phyloP scores from a whole-genome alignment of 1,284 basidiomycete genomes.

The Heterobasidion parviporum region DNA sequence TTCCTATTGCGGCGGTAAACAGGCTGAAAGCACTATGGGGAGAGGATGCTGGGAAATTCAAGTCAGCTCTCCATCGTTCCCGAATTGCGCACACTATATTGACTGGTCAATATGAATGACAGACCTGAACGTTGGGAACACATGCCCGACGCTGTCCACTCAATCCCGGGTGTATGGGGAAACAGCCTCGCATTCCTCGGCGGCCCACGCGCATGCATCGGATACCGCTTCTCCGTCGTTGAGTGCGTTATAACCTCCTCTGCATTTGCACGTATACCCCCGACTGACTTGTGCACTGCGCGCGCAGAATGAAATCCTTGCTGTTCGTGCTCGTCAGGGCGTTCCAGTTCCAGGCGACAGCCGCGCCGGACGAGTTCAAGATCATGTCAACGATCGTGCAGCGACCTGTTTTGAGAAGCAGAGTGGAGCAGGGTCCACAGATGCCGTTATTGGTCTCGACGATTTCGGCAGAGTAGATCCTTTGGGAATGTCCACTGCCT shows the following conservation, averaged over 20 bases:
- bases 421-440: conserved; percentile 11
- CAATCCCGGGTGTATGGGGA: conserved; percentile 23
- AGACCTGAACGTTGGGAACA: conserved; percentile 25
- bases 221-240: conserved; percentile 35
- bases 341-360: conserved; percentile 27
- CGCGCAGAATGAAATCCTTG: conserved; percentile 31
- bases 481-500: neutral
- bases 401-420: conserved; percentile 13
- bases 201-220: conserved; percentile 24
- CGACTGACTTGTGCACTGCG: neutral
- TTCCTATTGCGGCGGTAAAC: conserved; percentile 10
- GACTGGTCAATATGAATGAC: neutral
- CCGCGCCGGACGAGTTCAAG: conserved; percentile 16
- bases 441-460: conserved; percentile 13
- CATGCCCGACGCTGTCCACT: conserved; percentile 11
- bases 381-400: conserved; percentile 14
- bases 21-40: conserved; percentile 17
- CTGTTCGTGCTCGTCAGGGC: conserved; percentile 31
- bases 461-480: neutral
- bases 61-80: conserved; percentile 5
- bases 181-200: conserved; percentile 23
- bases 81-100: neutral
- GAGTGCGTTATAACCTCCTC: conserved; percentile 20
- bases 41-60: conserved; percentile 22
- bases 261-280: neutral